These are phyloP conservation scores for Aspergillus amoenus DNA, from an alignment of 2,329 filamentous ascomycete genomes.

Conservation along the genomic window DNA sequence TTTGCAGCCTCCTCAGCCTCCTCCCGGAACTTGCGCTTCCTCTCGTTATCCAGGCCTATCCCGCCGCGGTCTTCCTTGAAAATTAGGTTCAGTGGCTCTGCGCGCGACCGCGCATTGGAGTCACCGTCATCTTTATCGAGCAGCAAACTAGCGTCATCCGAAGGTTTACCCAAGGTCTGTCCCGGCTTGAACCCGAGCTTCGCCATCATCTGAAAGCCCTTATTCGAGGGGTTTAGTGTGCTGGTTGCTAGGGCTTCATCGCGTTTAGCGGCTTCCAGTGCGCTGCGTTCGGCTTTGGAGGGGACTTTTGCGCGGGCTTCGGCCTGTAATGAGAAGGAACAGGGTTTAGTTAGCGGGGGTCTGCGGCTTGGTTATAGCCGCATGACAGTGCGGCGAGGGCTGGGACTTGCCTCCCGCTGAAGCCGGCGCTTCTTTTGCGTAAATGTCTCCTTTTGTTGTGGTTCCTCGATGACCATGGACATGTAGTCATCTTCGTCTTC, in stretches of 20 bases:
- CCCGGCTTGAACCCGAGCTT: constrained; percentile 87
- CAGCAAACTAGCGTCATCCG: not conserved
- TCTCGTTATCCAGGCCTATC: constrained; percentile 79
- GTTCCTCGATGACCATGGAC: constrained; percentile 85
- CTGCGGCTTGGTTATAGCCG: not conserved
- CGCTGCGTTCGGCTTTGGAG: constrained; percentile 82
- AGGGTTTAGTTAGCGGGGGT: not conserved
- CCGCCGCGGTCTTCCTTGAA: constrained; percentile 79
- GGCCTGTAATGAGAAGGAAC: constrained; percentile 47
- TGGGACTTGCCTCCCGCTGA: constrained; percentile 48
- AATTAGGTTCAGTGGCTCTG: constrained; percentile 73
- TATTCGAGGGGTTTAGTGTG: constrained; percentile 71
- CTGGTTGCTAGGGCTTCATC: constrained; percentile 76
- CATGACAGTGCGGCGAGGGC: constrained; percentile 6
- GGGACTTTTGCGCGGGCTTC: constrained; percentile 63
- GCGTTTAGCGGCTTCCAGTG: constrained; percentile 68
- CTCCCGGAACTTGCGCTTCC: constrained; percentile 73
- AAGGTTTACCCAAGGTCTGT: constrained; percentile 66
- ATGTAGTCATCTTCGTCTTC: constrained; percentile 95
- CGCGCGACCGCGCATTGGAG: constrained; percentile 40
- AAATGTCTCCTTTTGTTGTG: constrained; percentile 60
- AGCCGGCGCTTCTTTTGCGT: constrained; percentile 58
- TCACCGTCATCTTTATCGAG: constrained; percentile 4
- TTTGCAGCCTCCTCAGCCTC: constrained; percentile 60
- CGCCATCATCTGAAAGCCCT: constrained; percentile 94